Percentiles rank a stretch among this genome's conserved stretches.
phyloP scores from a whole-genome alignment of 148 eudicot species.

The Oxyria digyna region DNA sequence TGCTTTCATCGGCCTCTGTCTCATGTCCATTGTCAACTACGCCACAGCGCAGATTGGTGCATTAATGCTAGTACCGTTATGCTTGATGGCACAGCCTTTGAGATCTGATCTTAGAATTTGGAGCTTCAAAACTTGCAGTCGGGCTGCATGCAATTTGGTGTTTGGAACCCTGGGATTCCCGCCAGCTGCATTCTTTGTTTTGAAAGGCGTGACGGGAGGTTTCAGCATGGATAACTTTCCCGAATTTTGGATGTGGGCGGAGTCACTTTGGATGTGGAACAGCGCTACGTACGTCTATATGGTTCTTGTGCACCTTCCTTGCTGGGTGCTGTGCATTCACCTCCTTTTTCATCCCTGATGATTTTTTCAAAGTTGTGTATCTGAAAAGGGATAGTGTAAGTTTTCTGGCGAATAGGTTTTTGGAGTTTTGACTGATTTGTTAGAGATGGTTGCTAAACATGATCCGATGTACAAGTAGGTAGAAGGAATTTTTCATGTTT shows the following conservation, averaged over 20 bases:
- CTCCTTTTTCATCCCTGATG: slow-evolving; percentile 50
- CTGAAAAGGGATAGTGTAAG: background rate
- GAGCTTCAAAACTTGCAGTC: slow-evolving; percentile 21
- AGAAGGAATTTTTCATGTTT: background rate
- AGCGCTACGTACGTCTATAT: slow-evolving; percentile 80
- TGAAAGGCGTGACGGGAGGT: slow-evolving; percentile 45
- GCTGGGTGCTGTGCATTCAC: slow-evolving; percentile 73
- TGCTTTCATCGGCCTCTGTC: slow-evolving; percentile 61
- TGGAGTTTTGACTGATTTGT: background rate
- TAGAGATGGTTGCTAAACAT: background rate
- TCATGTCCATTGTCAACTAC: slow-evolving; percentile 90
- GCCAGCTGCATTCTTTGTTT: slow-evolving; percentile 38
- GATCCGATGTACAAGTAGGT: background rate
- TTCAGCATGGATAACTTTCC: slow-evolving; percentile 24
- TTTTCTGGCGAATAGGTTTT: background rate
- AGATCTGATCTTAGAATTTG: slow-evolving; percentile 25
- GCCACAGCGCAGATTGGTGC: slow-evolving; percentile 96
- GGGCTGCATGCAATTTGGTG: slow-evolving; percentile 35
- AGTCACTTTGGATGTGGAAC: slow-evolving; percentile 76
- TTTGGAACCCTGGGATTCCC: slow-evolving; percentile 51
- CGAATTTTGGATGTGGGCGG: slow-evolving; percentile 84
- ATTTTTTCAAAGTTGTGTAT: background rate
- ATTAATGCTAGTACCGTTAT: slow-evolving; percentile 62
- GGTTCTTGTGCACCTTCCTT: slow-evolving; percentile 78
- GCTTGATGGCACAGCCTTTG: slow-evolving; percentile 62